Evolutionary conservation across 1,139 yeast species (phyloP).

Genomic region (Yamadazyma dendronema): DNA sequence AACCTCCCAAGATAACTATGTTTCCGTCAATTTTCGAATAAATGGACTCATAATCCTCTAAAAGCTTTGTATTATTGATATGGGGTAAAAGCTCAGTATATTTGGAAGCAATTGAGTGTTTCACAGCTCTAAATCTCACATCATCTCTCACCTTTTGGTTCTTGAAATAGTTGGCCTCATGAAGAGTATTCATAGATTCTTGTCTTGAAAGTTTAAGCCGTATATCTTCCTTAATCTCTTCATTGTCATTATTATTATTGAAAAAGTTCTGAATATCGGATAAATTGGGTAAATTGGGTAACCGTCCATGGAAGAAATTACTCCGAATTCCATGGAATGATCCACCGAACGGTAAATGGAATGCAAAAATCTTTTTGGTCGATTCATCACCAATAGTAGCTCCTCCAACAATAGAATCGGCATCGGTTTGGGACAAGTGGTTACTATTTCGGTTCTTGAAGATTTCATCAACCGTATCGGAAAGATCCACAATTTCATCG

Average conservation of each 20-base stretch:
- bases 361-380: slow-evolving; percentile 38
- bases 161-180: slow-evolving; percentile 60
- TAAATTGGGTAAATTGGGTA: slow-evolving; percentile 24
- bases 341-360: slow-evolving; percentile 41
- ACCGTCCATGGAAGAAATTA: slow-evolving; percentile 21
- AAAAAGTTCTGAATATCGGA: slow-evolving; percentile 11
- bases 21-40: slow-evolving; percentile 64
- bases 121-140: slow-evolving; percentile 66
- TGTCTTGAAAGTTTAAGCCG: slow-evolving; percentile 51
- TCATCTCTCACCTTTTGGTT: slow-evolving; percentile 61
- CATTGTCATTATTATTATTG: slow-evolving; percentile 17
- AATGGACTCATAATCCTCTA: slow-evolving; percentile 30
- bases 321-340: slow-evolving; percentile 24
- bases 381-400: slow-evolving; percentile 18
- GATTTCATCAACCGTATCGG: slow-evolving; percentile 3
- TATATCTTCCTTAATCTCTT: slow-evolving; percentile 30
- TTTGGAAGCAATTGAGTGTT: slow-evolving; percentile 57
- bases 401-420: slow-evolving; percentile 43
- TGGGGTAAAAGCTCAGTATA: slow-evolving; percentile 39
- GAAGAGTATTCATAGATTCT: slow-evolving; percentile 57
- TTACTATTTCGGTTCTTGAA: not conserved
- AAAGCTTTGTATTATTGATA: slow-evolving; percentile 18
- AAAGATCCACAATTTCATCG: slow-evolving; percentile 5
- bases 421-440: slow-evolving; percentile 28
- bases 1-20: slow-evolving; percentile 80